Evolutionary conservation across 2,329 filamentous ascomycete genomes (phyloP).

Genomic region (Calcarisporium arbuscula): DNA sequence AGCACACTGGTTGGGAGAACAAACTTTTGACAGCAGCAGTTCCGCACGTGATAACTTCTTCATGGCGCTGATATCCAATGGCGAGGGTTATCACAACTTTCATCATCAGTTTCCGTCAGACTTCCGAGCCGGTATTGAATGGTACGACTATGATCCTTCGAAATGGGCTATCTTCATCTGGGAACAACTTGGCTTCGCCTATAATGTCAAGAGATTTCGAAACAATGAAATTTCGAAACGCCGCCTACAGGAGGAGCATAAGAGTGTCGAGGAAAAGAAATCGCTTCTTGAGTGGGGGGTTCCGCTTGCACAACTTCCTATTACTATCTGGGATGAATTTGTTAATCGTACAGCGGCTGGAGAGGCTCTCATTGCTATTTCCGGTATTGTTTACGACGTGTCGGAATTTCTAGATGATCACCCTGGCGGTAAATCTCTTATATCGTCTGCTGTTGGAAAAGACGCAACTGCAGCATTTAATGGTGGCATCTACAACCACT

Average conservation of each 20-base stretch:
- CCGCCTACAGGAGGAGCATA: neutral
- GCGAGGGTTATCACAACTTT: neutral
- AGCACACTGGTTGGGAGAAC: neutral
- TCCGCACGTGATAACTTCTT: neutral
- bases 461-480: neutral
- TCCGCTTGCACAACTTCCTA: neutral
- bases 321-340: neutral
- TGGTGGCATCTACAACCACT: neutral
- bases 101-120: neutral
- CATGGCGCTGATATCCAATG: neutral
- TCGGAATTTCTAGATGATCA: conserved; percentile 78
- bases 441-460: neutral
- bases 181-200: neutral
- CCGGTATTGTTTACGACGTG: conserved; percentile 76
- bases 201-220: neutral
- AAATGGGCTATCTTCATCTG: neutral
- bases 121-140: neutral
- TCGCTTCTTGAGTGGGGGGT: neutral
- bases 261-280: neutral
- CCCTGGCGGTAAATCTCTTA: conserved; percentile 55
- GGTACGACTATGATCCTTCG: neutral
- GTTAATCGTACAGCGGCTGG: neutral
- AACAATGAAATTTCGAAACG: neutral
- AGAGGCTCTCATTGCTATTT: neutral
- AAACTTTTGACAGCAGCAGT: neutral